These are phyloP conservation scores for Brassica cretica DNA, from an alignment of 345 rosid genomes.

Conservation along the genomic window DNA sequence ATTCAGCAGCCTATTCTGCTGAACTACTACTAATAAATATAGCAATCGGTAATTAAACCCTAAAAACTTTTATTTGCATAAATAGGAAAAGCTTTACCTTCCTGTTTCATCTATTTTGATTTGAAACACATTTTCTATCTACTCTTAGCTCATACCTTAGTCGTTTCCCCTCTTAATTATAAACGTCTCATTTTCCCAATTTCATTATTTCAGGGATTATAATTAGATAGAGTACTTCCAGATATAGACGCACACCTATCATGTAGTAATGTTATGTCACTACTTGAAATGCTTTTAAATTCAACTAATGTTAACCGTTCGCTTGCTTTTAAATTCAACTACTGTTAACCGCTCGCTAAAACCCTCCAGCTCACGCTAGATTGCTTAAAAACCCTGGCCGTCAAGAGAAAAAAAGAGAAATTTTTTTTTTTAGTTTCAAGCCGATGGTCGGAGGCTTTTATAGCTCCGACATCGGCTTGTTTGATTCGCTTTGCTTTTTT, in stretches of 20 bases:
- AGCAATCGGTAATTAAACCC: constrained; percentile 35
- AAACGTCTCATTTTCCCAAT: neutral
- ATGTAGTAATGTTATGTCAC: constrained; percentile 34
- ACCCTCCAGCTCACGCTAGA: too few relatives aligned
- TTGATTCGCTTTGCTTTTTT: too few relatives aligned
- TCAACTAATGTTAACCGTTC: too few relatives aligned
- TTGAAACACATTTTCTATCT: constrained; percentile 7
- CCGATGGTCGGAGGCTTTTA: too few relatives aligned
- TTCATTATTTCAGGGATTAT: constrained; percentile 10
- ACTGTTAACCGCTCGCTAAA: too few relatives aligned
- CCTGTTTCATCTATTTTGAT: constrained; percentile 20
- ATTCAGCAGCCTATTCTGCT: constrained; percentile 34
- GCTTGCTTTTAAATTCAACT: too few relatives aligned
- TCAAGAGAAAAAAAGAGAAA: too few relatives aligned
- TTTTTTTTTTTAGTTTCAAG: too few relatives aligned
- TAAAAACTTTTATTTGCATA: neutral
- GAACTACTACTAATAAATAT: neutral
- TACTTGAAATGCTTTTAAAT: neutral
- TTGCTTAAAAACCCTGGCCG: too few relatives aligned
- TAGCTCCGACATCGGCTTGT: too few relatives aligned
- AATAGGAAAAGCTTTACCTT: constrained; percentile 28
- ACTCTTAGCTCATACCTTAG: constrained; percentile 14
- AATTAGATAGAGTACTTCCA: constrained; percentile 6
- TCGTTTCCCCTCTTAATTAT: neutral
- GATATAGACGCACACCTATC: constrained; percentile 28